Percentiles rank a stretch among this genome's conserved stretches.
Evolutionary conservation across 164 flowering plant species (phyloP).

Genomic region (Buxus sempervirens): DNA sequence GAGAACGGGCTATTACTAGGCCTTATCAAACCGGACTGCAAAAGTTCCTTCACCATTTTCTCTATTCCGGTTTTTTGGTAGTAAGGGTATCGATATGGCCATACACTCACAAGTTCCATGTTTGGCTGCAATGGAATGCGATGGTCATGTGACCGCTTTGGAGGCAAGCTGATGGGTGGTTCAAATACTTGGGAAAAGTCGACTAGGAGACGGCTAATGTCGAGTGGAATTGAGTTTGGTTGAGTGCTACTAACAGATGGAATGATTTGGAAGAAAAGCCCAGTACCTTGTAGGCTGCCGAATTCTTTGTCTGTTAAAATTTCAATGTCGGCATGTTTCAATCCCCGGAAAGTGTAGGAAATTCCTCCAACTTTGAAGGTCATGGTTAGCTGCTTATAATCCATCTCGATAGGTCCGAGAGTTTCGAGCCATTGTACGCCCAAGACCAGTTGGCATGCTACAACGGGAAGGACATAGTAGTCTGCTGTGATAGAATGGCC

Average conservation of each 20-base stretch:
- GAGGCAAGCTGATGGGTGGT: too few species aligned
- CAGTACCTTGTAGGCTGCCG: neutral
- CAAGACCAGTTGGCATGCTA: constrained; percentile 19
- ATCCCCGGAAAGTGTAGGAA: constrained; percentile 10
- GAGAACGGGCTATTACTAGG: constrained; percentile 11
- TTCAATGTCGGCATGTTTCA: neutral
- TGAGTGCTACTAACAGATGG: neutral
- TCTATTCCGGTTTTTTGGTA: too few species aligned
- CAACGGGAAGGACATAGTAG: constrained; percentile 11
- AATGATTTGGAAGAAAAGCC: constrained; percentile 8
- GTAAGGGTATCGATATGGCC: too few species aligned
- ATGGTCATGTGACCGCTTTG: too few species aligned
- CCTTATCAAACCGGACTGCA: too few species aligned
- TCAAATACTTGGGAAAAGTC: too few species aligned
- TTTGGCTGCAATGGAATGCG: neutral
- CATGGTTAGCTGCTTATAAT: constrained; percentile 11
- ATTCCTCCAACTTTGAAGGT: constrained; percentile 1
- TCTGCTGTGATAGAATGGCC: neutral
- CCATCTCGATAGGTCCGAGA: constrained; percentile 12
- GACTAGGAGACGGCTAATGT: neutral
- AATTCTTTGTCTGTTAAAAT: constrained; percentile 7
- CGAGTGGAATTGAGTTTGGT: neutral
- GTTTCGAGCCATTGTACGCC: constrained; percentile 19
- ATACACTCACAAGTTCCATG: neutral
- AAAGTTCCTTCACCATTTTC: too few species aligned